phyloP scores from a whole-genome alignment of 345 rosid genomes.

The Salix dunnii region DNA sequence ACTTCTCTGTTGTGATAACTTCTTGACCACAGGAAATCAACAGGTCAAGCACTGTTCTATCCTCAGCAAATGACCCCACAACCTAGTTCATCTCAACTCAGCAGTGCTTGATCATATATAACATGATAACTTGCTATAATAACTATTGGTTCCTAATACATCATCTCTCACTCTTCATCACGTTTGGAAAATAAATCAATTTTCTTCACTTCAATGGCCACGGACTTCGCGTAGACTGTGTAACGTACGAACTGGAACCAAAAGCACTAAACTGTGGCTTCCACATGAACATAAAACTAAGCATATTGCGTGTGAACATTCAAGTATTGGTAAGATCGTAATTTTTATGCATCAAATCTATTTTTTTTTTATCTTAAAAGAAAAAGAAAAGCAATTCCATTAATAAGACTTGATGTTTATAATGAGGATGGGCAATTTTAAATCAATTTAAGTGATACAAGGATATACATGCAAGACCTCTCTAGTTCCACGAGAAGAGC shows the following conservation, averaged over 20 bases:
- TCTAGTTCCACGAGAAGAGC: constrained; percentile 8
- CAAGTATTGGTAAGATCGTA: not conserved
- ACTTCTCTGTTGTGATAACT: not conserved
- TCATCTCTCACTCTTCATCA: not conserved
- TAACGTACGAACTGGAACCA: not conserved
- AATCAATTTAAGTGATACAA: constrained; percentile 12
- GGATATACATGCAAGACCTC: constrained; percentile 7
- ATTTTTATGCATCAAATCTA: not conserved
- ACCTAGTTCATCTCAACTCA: not conserved
- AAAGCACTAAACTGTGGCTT: not conserved
- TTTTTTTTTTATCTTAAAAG: not conserved
- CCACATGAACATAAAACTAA: not conserved
- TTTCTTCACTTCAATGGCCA: not conserved
- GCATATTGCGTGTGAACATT: not conserved
- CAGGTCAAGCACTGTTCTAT: not conserved
- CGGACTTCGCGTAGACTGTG: not conserved
- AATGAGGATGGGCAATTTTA: not conserved
- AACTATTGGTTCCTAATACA: not conserved
- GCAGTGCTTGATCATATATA: not conserved
- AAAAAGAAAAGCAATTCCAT: not conserved
- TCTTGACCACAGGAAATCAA: not conserved
- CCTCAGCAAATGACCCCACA: not conserved
- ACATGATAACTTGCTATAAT: not conserved
- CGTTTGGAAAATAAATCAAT: not conserved
- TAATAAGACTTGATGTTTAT: not conserved